phyloP scores from a whole-genome alignment of 2,329 filamentous ascomycete genomes.

The Botrytis paeoniae region DNA sequence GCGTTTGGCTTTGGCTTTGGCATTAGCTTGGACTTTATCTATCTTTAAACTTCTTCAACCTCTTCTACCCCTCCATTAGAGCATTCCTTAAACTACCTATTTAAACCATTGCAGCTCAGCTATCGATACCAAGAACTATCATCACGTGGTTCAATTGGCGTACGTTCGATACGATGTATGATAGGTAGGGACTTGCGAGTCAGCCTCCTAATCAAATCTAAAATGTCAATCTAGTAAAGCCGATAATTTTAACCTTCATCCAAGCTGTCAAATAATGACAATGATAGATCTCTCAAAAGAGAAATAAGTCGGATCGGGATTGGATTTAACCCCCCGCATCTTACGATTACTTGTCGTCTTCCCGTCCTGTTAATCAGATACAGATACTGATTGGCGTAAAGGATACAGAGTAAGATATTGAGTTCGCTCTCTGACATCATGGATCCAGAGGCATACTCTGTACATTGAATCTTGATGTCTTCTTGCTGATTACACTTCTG shows the following conservation, averaged over 20 bases:
- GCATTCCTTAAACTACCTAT: not conserved
- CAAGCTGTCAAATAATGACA: not conserved
- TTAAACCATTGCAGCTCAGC: not conserved
- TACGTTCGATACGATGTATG: not conserved
- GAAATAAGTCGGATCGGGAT: not conserved
- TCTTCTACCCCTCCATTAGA: not conserved
- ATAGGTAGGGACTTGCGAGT: not conserved
- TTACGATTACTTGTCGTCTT: not conserved
- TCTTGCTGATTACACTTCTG: not conserved
- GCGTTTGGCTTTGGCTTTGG: not conserved
- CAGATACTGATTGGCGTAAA: not conserved
- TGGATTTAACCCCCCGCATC: not conserved
- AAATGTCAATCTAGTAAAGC: not conserved
- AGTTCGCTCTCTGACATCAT: not conserved
- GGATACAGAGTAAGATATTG: not conserved
- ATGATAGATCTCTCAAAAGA: not conserved
- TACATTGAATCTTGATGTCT: not conserved
- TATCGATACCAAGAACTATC: not conserved
- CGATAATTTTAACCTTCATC: not conserved
- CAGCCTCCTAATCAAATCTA: not conserved
- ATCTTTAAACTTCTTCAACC: not conserved
- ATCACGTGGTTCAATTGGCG: not conserved
- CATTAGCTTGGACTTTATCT: not conserved
- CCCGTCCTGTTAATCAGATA: not conserved
- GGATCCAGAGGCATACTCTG: not conserved